Evolutionary conservation across 139 green algal genomes (phyloP).

Genomic region (Mesotaenium endlicherianum): DNA sequence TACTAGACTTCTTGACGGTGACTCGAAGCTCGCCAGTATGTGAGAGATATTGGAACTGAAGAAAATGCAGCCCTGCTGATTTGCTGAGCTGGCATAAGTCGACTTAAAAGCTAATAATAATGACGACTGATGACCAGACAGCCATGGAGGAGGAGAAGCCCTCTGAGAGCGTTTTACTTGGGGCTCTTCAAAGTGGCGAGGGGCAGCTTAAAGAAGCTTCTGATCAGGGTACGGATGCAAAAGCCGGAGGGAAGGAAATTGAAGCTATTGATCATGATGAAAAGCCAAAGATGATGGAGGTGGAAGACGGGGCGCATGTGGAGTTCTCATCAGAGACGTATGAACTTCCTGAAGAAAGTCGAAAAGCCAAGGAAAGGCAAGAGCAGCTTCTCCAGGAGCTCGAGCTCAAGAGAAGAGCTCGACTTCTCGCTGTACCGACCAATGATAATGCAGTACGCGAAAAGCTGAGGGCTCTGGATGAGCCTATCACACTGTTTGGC

Average conservation of each 20-base stretch:
- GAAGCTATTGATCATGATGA: not conserved
- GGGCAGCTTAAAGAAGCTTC: too few relatives aligned
- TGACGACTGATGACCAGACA: too few relatives aligned
- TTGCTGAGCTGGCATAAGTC: too few relatives aligned
- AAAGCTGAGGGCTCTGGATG: slow-evolving; percentile 73
- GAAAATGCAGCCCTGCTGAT: too few relatives aligned
- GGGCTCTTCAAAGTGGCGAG: too few relatives aligned
- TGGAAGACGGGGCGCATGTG: not conserved
- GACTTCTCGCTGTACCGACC: slow-evolving; percentile 47
- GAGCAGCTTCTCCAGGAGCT: slow-evolving; percentile 46
- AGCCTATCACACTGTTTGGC: slow-evolving; percentile 96
- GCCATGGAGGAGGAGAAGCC: too few relatives aligned
- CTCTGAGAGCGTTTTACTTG: too few relatives aligned
- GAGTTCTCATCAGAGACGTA: slow-evolving; percentile 1
- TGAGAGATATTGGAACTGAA: too few relatives aligned
- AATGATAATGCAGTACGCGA: slow-evolving; percentile 51
- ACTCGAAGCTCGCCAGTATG: too few relatives aligned
- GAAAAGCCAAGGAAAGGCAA: slow-evolving; percentile 33
- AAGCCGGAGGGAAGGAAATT: not conserved
- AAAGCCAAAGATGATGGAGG: not conserved
- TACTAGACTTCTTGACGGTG: too few relatives aligned
- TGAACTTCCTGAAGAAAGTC: slow-evolving; percentile 36
- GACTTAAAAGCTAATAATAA: too few relatives aligned
- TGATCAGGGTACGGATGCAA: not conserved
- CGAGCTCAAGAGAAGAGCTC: slow-evolving; percentile 15